phyloP scores from a whole-genome alignment of 805 yeast genomes.

The Kregervanrija pseudodelftensis region DNA sequence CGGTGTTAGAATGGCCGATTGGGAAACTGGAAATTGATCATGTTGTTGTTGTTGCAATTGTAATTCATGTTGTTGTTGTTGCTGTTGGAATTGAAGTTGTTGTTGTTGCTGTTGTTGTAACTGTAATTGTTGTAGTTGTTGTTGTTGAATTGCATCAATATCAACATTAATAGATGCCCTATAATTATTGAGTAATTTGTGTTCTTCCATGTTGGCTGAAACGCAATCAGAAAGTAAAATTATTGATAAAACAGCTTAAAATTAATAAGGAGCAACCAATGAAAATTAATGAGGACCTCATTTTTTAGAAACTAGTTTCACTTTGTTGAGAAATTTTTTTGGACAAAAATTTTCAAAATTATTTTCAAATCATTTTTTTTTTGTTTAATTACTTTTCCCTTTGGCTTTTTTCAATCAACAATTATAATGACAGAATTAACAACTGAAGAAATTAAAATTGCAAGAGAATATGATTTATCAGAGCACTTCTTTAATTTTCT shows the following conservation, averaged over 20 bases:
- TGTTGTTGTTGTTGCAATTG: conserved; percentile 4
- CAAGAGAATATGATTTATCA: conserved; percentile 47
- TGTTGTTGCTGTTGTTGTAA: conserved; percentile 5
- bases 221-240: neutral
- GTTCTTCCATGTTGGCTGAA: neutral
- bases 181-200: neutral
- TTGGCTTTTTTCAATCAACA: neutral
- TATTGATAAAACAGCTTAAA: too few relatives aligned
- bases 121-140: conserved; percentile 1
- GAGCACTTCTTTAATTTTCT: conserved; percentile 47
- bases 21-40: neutral
- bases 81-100: conserved; percentile 4
- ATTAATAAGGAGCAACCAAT: too few relatives aligned
- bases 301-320: neutral
- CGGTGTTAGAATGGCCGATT: conserved; percentile 8
- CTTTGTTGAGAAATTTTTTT: neutral
- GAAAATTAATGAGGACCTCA: too few relatives aligned
- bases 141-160: neutral
- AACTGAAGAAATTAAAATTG: conserved; percentile 29
- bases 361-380: neutral
- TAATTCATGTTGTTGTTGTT: neutral
- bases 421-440: conserved; percentile 3
- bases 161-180: neutral
- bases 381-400: neutral
- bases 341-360: neutral